phyloP scores from a whole-genome alignment of 495 filamentous ascomycete genomes.

The Trichoderma erinaceum region DNA sequence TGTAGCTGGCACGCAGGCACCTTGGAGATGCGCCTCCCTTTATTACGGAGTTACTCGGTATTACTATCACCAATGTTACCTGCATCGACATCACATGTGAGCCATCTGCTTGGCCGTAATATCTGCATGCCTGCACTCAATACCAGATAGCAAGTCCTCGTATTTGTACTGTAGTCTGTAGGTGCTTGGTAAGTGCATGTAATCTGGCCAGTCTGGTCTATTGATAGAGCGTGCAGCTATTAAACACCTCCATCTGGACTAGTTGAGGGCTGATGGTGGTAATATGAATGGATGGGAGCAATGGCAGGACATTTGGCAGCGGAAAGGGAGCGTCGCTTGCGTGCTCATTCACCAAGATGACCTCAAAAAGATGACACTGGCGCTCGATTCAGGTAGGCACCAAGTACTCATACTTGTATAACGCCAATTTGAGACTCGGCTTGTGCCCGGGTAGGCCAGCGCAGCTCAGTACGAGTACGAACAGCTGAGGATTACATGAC shows the following conservation, averaged over 20 bases:
- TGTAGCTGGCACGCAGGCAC: neutral
- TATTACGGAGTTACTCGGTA: neutral
- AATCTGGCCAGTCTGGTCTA: too few relatives aligned
- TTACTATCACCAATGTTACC: neutral
- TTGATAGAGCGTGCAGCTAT: too few relatives aligned
- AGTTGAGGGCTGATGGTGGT: too few relatives aligned
- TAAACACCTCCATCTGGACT: too few relatives aligned
- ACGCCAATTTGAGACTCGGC: neutral
- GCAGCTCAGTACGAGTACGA: constrained; percentile 8
- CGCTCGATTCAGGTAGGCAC: neutral
- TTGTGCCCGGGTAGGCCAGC: neutral
- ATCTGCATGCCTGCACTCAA: neutral
- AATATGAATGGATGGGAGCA: too few relatives aligned
- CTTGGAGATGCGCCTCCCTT: neutral
- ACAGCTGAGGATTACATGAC: neutral
- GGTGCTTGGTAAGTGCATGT: too few relatives aligned
- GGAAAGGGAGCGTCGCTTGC: neutral
- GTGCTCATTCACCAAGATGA: constrained; percentile 8
- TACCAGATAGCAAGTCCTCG: too few relatives aligned
- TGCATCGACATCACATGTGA: neutral
- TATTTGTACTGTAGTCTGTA: too few relatives aligned
- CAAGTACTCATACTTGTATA: neutral
- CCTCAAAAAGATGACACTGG: neutral
- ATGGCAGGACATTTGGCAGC: too few relatives aligned
- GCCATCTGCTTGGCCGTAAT: neutral